Conservation (phyloP, 1,139 yeast genomes). For the Taphrina flavorubra region DNA sequence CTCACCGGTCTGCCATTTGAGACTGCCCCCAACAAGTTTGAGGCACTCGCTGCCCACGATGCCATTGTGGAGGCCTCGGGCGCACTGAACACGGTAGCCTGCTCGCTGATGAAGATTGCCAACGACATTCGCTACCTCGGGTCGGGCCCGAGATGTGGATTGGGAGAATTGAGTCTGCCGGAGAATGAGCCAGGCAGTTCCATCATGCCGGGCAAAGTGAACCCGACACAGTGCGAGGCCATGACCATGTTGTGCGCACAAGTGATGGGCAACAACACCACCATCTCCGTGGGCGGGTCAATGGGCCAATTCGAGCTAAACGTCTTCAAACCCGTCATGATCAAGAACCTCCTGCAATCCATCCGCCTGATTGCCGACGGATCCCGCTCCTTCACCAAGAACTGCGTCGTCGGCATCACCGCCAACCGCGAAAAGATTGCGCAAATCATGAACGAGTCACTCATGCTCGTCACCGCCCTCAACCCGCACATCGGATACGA, state of each 20-base stretch:
- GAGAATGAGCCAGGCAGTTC: slow-evolving; percentile 97
- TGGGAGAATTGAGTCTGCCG: slow-evolving; percentile 92
- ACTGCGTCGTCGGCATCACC: slow-evolving; percentile 91
- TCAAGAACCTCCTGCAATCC: slow-evolving; percentile 84
- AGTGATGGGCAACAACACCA: slow-evolving; percentile 94
- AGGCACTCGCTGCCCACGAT: slow-evolving; percentile 98
- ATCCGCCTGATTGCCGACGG: slow-evolving; percentile 90
- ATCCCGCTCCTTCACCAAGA: slow-evolving; percentile 80
- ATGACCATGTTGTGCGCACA: slow-evolving; percentile 97
- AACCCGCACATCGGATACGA: slow-evolving; percentile 99
- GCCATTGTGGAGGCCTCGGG: slow-evolving; percentile 98
- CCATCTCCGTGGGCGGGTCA: slow-evolving; percentile 97
- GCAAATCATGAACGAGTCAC: slow-evolving; percentile 86
- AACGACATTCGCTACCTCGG: slow-evolving; percentile 98
- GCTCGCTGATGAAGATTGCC: slow-evolving; percentile 91
- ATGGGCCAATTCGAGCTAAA: slow-evolving; percentile 98
- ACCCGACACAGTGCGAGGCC: slow-evolving; percentile 99
- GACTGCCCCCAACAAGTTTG: slow-evolving; percentile 98
- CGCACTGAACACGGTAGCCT: slow-evolving; percentile 93
- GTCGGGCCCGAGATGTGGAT: slow-evolving; percentile 99
- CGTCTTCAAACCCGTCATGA: slow-evolving; percentile 96
- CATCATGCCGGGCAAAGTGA: slow-evolving; percentile 99
- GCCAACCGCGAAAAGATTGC: slow-evolving; percentile 89
- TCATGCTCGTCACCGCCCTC: slow-evolving; percentile 97
- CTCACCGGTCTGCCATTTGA: slow-evolving; percentile 85